Evolutionary conservation across 2,329 filamentous ascomycete species (phyloP), one percentile per base, ranked within the genome.

Genomic region (Colletotrichum noveboracense): DNA sequence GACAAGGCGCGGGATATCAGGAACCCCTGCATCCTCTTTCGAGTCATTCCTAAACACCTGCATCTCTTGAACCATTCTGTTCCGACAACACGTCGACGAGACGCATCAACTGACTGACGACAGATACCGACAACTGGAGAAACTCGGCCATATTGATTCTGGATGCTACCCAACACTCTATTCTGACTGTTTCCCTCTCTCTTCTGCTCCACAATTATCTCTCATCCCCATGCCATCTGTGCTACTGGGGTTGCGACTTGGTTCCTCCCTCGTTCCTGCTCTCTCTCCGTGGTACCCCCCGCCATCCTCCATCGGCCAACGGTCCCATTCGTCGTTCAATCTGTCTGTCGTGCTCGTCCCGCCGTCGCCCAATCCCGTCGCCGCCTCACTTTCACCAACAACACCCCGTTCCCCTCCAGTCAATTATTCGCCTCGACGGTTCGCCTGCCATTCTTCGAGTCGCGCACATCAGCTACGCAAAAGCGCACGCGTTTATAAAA

Each of bases 341-440:
- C 48, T 55, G 30, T 76, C 48, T 55, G 30, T 71, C 60, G 66
- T 75, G 55, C 71, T 71, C n/a, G 34, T 52, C 43, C 43, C 43
- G 60, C 21, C 30, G 62, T 71, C 60, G 66, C 74, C 74, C 71
- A 76, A 71, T 76, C 74, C 74, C 55, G 71, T 74, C n/a, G 52
- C 62, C 74, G 66, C 74, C 74, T 76, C 71, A 75, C 74, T 76
- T 76, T 75, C 73, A 69, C 75, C 71, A 76, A 67, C 74, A 76
- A 67, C 74, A 76, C 34, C 71, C 75, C 74, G 43, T 60, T 67
- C 61, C 71, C 52, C 60, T 28, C 71, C 66, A 70, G 58, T 75
- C 43, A 43, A 36, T 76, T 60, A 24, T 62, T 70, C 71, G 66
- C 74, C 73, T 52, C n/a, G 64, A 58, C 28, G 12, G 36, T 75